Evolutionary conservation across 1,284 basidiomycete species (phyloP).

Genomic region (Boletus hoseneyae): DNA sequence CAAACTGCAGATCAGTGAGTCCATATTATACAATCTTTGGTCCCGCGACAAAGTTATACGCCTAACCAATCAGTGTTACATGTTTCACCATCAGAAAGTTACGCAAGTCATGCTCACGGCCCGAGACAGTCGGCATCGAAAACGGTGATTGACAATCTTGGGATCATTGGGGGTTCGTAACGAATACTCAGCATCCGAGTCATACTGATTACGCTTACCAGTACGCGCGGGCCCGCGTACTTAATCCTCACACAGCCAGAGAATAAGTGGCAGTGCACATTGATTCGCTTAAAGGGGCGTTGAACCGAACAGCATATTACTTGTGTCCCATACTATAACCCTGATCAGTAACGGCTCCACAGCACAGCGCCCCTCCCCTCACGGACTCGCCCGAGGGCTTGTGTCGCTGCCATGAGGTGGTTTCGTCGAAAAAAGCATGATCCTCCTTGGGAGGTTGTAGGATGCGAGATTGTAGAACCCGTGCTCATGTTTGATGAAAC

Average conservation of each 20-base stretch:
- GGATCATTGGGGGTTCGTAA: not conserved
- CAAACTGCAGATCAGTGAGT: too few relatives aligned
- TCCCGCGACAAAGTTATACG: too few relatives aligned
- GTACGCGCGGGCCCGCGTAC: not conserved
- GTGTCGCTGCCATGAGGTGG: constrained; percentile 32
- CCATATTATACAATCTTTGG: too few relatives aligned
- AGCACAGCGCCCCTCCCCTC: constrained; percentile 13
- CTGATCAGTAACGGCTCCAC: constrained; percentile 19
- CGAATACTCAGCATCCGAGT: not conserved
- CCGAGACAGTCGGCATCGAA: not conserved
- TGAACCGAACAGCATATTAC: constrained; percentile 15
- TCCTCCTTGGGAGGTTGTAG: constrained; percentile 73
- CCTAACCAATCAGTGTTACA: too few relatives aligned
- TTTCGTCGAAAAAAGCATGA: constrained; percentile 52
- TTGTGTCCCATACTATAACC: not conserved
- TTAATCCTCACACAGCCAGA: constrained; percentile 2
- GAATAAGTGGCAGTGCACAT: constrained; percentile 21
- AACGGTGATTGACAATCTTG: not conserved
- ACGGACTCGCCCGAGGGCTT: constrained; percentile 14
- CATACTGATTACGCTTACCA: constrained; percentile 1
- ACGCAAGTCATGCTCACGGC: too few relatives aligned
- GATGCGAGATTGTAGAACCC: constrained; percentile 57
- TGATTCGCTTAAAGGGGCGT: constrained; percentile 11
- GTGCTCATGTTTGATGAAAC: constrained; percentile 62
- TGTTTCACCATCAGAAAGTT: too few relatives aligned